phyloP scores from a whole-genome alignment of 306 rosid species.

The Glycyrrhiza uralensis region DNA sequence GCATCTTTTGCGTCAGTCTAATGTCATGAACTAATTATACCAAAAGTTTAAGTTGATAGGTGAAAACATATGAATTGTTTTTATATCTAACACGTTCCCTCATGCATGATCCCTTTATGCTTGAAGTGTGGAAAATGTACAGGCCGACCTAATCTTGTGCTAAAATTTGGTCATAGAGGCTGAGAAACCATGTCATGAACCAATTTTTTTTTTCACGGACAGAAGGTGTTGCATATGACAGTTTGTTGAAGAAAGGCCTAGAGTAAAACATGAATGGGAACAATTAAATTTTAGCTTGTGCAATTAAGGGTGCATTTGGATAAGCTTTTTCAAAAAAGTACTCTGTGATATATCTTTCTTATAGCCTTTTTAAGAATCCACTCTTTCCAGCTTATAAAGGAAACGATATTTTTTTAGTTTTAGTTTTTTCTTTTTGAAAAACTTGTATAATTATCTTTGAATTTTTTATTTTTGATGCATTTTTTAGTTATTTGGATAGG shows the following conservation, averaged over 20 bases:
- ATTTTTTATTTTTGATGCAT: neutral
- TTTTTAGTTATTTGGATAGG: neutral
- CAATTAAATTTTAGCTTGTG: neutral
- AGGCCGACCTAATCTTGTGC: neutral
- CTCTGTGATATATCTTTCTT: too few relatives aligned
- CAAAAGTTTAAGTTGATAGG: neutral
- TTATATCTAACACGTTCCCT: neutral
- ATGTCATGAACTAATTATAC: neutral
- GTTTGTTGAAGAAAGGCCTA: neutral
- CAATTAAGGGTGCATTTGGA: neutral
- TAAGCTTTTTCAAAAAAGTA: neutral
- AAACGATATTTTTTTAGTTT: neutral
- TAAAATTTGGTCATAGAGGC: too few relatives aligned
- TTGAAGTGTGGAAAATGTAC: neutral
- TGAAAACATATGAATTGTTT: neutral
- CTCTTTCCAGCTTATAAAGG: neutral
- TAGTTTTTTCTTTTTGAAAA: too few relatives aligned
- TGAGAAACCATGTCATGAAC: too few relatives aligned
- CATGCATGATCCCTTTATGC: neutral
- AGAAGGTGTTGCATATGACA: neutral
- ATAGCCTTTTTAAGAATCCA: neutral
- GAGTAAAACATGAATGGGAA: neutral
- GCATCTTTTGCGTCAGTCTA: neutral
- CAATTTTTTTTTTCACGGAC: neutral
- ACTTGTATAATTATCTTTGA: too few relatives aligned